Conservation (phyloP, 2,329 filamentous ascomycete genomes). For the Hypoxylon sp. region DNA sequence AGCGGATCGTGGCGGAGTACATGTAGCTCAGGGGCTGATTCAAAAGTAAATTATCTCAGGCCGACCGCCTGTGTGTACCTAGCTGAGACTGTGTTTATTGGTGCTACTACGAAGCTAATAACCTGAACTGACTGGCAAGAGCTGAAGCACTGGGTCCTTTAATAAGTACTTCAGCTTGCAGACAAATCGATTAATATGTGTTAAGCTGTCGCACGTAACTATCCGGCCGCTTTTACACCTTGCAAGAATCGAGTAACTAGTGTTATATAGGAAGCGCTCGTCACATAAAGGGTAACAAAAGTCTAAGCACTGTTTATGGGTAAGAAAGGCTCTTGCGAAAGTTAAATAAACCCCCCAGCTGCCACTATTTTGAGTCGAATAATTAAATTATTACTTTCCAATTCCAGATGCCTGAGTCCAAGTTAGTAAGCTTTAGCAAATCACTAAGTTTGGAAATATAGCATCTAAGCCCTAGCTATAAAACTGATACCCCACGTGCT, state of each 20-base stretch:
- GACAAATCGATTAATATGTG: background rate
- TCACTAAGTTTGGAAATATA: background rate
- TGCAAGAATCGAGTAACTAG: too few relatives aligned
- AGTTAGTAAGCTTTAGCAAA: conserved; percentile 8
- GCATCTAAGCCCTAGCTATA: background rate
- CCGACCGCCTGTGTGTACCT: conserved; percentile 3
- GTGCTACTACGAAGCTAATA: conserved; percentile 3
- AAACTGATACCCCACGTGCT: too few relatives aligned
- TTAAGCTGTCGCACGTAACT: background rate
- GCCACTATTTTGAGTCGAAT: background rate
- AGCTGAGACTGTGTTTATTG: conserved; percentile 8
- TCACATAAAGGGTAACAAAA: too few relatives aligned
- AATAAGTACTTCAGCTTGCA: background rate
- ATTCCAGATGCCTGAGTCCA: background rate
- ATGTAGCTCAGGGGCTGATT: conserved; percentile 32
- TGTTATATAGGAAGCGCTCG: too few relatives aligned
- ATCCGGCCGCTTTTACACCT: background rate
- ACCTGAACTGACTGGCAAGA: background rate
- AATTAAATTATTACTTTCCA: background rate
- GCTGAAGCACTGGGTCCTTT: background rate
- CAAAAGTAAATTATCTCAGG: conserved; percentile 32
- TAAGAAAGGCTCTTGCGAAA: conserved; percentile 1
- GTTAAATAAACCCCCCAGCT: background rate
- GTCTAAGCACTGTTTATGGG: too few relatives aligned
- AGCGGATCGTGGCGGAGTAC: conserved; percentile 41